Base-by-base conservation (phyloP, 352 stramenopile species). In the Phytophthora pini region DNA sequence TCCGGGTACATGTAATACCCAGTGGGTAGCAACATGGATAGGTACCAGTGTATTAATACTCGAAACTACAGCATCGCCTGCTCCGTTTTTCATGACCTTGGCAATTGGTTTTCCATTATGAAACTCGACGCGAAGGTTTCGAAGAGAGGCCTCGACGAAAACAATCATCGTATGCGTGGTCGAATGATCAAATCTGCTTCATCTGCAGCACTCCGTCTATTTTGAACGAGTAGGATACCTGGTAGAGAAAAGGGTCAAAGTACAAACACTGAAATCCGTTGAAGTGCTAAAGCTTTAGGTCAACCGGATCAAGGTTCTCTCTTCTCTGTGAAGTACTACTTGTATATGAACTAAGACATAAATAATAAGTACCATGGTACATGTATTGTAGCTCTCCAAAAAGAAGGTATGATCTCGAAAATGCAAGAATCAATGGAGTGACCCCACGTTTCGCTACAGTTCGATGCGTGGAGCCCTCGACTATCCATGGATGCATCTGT, bases 401-500 rank as follows among this genome's bases (percentile, higher is more conserved):
- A 43, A 13, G 38, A 6, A 43, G 13, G 7, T 0, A 20, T 20
- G 17, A 8, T 40, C 10, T 40, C 1, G 34, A 40, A 17, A 41
- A 41, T 6, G 11, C 4, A 41, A 41, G 36, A 17, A 41, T 41
- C 36, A 17, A 41, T 43, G 11, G 11, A 43, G 13, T 43, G 38
- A 43, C 38, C 12, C 38, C 15, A 43, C 13, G 6, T 13, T 46
- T 26, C 22, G 9, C 15, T 46, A 24, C 40, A 13, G 17, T 46
- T 46, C 40, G 38, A 43, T 46, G 15, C n/a, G 9, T 24, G 13
- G 38, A 43, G 38, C 15, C 17, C 40, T 46, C 15, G 40, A 7
- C n/a, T 45, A 32, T 56, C 22, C 5, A 58, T 11, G 17, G 7
- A 31, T 13, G 50, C 58, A 61, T 61, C 40, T 66, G 49, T 39